Percentiles rank a stretch among this genome's conserved stretches.
Evolutionary conservation across 768 basidiomycete species (phyloP).

Genomic region (Gloeopeniophorella convolvens): DNA sequence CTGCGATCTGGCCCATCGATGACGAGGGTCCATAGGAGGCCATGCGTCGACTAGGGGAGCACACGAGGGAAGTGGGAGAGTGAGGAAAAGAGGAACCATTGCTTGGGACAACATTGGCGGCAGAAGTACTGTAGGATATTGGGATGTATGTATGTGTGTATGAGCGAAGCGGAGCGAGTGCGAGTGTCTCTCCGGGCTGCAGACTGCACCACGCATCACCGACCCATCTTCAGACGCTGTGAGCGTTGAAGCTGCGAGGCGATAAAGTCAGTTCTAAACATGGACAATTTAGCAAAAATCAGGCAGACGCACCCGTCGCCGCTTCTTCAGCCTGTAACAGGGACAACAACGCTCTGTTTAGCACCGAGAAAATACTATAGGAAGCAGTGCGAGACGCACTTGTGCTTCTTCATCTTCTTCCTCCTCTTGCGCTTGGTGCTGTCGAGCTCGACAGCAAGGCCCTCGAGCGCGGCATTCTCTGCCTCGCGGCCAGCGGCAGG

Average conservation of each 20-base stretch:
- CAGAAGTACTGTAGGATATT: no score
- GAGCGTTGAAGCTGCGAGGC: slow-evolving; percentile 13
- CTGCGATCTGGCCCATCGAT: no score
- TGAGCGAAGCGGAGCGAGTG: no score
- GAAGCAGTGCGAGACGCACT: slow-evolving; percentile 55
- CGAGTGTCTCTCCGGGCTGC: no score
- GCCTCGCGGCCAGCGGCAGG: slow-evolving; percentile 44
- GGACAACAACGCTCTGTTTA: slow-evolving; percentile 4
- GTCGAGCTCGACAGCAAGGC: slow-evolving; percentile 64
- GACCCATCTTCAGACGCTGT: slow-evolving; percentile 20
- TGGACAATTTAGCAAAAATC: background rate
- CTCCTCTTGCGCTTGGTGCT: slow-evolving; percentile 78
- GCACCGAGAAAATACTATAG: slow-evolving; percentile 6
- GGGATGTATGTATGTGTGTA: no score
- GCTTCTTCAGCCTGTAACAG: slow-evolving; percentile 70
- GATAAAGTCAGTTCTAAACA: background rate
- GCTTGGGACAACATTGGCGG: no score
- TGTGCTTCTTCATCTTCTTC: slow-evolving; percentile 98
- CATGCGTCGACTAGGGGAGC: no score
- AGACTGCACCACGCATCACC: slow-evolving; percentile 5
- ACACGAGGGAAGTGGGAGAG: no score
- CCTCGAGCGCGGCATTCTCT: slow-evolving; percentile 47
- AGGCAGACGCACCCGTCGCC: slow-evolving; percentile 61
- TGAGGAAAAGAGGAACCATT: no score
- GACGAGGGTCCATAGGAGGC: no score